Percentiles rank a stretch among this genome's conserved stretches.
phyloP scores from a whole-genome alignment of 176 grass and related monocot species.

The Canna indica region DNA sequence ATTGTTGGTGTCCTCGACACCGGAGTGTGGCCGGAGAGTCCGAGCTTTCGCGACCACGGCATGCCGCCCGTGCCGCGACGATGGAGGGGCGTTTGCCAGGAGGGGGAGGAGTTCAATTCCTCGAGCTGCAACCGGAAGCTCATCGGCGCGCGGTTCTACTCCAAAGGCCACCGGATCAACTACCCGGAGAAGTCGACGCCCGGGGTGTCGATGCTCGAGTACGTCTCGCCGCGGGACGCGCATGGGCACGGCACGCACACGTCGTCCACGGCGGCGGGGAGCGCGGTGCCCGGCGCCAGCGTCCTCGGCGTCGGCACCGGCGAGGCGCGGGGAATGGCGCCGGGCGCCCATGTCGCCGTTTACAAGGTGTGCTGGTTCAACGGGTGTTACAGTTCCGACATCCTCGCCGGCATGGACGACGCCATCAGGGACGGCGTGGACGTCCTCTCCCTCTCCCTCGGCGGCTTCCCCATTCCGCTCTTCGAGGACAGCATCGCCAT shows the following conservation, averaged over 20 bases:
- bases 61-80: conserved; percentile 51
- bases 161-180: conserved; percentile 78
- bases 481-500: conserved; percentile 89
- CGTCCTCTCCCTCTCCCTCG: conserved; percentile 70
- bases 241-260: conserved; percentile 88
- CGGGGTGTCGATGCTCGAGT: conserved; percentile 34
- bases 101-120: conserved; percentile 51
- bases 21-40: conserved; percentile 86
- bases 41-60: conserved; percentile 64
- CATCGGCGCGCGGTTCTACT: conserved; percentile 88
- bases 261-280: conserved; percentile 44
- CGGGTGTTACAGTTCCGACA: conserved; percentile 88
- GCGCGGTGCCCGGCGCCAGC: conserved; percentile 34
- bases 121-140: conserved; percentile 75
- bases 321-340: conserved; percentile 52
- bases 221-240: conserved; percentile 72
- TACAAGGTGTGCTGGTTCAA: conserved; percentile 98
- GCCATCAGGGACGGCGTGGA: conserved; percentile 68
- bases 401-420: conserved; percentile 87
- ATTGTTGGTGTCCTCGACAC: conserved; percentile 90
- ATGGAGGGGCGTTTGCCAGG: conserved; percentile 67
- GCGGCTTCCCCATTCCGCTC: conserved; percentile 75
- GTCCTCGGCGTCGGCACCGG: conserved; percentile 42
- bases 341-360: conserved; percentile 48
- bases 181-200: conserved; percentile 41